Evolutionary conservation across 2,329 filamentous ascomycete species (phyloP).

Genomic region (Ophiocordyceps australis): DNA sequence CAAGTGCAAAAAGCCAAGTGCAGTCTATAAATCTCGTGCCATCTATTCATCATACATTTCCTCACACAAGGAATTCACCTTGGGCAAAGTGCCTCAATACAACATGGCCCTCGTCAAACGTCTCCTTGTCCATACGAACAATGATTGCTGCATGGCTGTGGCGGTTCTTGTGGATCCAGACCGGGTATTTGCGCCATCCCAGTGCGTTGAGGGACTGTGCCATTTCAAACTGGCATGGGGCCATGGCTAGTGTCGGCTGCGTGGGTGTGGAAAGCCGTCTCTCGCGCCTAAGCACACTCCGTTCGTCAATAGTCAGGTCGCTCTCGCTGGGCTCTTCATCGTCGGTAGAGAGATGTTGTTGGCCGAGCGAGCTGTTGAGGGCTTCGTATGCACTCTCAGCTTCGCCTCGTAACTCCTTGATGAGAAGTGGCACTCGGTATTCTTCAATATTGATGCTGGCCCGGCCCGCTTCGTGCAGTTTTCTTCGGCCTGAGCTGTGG

Average conservation of each 20-base stretch:
- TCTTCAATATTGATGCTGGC: slow-evolving; percentile 47
- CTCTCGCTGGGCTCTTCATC: slow-evolving; percentile 22
- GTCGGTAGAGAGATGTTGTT: slow-evolving; percentile 50
- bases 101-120: slow-evolving; percentile 57
- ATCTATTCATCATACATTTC: background rate
- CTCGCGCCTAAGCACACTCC: slow-evolving; percentile 20
- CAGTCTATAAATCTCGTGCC: too few species aligned
- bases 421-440: slow-evolving; percentile 60
- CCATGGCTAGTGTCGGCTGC: slow-evolving; percentile 59
- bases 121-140: slow-evolving; percentile 47
- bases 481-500: slow-evolving; percentile 56
- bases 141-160: slow-evolving; percentile 88
- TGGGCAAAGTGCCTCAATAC: slow-evolving; percentile 71
- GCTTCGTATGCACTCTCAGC: slow-evolving; percentile 66
- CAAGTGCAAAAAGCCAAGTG: too few species aligned
- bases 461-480: slow-evolving; percentile 53
- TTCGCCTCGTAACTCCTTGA: slow-evolving; percentile 56
- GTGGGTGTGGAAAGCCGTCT: slow-evolving; percentile 22
- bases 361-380: slow-evolving; percentile 46
- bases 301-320: slow-evolving; percentile 20
- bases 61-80: slow-evolving; percentile 45
- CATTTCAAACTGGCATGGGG: slow-evolving; percentile 69
- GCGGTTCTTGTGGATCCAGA: slow-evolving; percentile 59
- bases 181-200: slow-evolving; percentile 45
- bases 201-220: slow-evolving; percentile 56